phyloP scores from a whole-genome alignment of 2,329 filamentous ascomycete species.

The Beauveria asiatica region DNA sequence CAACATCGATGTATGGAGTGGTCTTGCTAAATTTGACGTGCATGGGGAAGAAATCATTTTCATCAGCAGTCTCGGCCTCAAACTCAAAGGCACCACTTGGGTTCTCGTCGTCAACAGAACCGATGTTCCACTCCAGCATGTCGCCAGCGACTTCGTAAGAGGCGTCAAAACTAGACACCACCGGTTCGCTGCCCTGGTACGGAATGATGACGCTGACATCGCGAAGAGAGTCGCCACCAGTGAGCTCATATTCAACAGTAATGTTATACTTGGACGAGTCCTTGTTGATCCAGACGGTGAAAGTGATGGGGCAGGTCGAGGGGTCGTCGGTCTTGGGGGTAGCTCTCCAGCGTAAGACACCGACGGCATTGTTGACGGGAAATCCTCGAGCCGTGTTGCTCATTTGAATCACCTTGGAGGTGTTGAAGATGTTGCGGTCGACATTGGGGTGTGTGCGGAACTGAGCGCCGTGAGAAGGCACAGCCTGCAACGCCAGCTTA shows the following conservation, averaged over 20 bases:
- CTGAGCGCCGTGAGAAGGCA: slow-evolving; percentile 74
- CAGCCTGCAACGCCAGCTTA: slow-evolving; percentile 71
- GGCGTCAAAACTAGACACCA: slow-evolving; percentile 87
- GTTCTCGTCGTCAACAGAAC: slow-evolving; percentile 74
- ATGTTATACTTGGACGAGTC: slow-evolving; percentile 76
- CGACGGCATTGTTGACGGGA: slow-evolving; percentile 88
- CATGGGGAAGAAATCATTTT: slow-evolving; percentile 98
- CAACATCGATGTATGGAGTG: slow-evolving; percentile 81
- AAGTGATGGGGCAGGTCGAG: slow-evolving; percentile 80
- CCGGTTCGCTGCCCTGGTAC: slow-evolving; percentile 75
- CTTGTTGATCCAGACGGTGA: slow-evolving; percentile 96
- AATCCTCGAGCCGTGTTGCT: slow-evolving; percentile 83
- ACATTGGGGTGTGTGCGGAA: slow-evolving; percentile 97
- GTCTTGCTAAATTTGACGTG: slow-evolving; percentile 80
- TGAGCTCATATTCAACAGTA: slow-evolving; percentile 92
- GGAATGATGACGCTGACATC: slow-evolving; percentile 87
- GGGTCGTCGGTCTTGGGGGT: slow-evolving; percentile 72
- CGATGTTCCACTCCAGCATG: slow-evolving; percentile 88
- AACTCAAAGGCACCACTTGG: slow-evolving; percentile 87
- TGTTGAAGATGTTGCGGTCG: slow-evolving; percentile 79
- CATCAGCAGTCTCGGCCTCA: slow-evolving; percentile 77
- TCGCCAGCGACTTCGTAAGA: slow-evolving; percentile 91
- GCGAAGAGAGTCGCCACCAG: slow-evolving; percentile 65
- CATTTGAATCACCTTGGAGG: slow-evolving; percentile 76
- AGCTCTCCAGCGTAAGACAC: slow-evolving; percentile 87